Evolutionary conservation across 2,329 filamentous ascomycete species (phyloP).

Genomic region (Macrophomina pseudophaseolina): DNA sequence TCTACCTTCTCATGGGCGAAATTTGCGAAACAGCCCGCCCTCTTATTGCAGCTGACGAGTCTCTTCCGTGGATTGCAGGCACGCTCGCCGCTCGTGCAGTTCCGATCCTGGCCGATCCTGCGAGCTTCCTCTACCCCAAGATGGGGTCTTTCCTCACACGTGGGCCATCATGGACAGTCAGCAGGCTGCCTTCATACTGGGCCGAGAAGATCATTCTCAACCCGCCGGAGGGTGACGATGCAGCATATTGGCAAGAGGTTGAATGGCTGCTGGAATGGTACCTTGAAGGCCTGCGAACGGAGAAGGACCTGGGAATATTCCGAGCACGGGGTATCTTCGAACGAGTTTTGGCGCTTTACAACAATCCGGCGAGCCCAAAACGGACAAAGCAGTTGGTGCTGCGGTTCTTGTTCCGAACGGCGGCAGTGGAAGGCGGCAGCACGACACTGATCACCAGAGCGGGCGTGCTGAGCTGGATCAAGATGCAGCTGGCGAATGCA

Average conservation of each 20-base stretch:
- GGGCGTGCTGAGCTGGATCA: constrained; percentile 76
- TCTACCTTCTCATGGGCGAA: constrained; percentile 81
- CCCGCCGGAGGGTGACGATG: constrained; percentile 74
- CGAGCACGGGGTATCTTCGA: constrained; percentile 72
- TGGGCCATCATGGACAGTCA: constrained; percentile 73
- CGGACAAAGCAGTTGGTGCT: constrained; percentile 67
- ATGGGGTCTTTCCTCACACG: constrained; percentile 83
- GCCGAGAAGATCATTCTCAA: constrained; percentile 75
- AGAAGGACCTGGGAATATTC: constrained; percentile 65
- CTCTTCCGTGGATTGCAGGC: constrained; percentile 75
- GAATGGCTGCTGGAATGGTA: constrained; percentile 77
- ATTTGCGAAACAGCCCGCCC: constrained; percentile 71
- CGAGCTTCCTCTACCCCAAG: constrained; percentile 84
- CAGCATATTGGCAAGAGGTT: constrained; percentile 73
- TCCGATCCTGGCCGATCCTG: constrained; percentile 72
- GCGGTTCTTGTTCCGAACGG: constrained; percentile 67
- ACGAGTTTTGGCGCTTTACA: constrained; percentile 71
- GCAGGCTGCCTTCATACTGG: constrained; percentile 63
- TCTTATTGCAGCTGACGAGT: constrained; percentile 58
- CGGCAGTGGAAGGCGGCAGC: constrained; percentile 71
- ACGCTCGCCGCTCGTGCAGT: constrained; percentile 76
- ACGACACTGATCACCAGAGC: constrained; percentile 80
- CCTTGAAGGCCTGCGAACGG: constrained; percentile 67
- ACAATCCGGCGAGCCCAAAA: constrained; percentile 67
- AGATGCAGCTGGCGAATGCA: constrained; percentile 58